Conservation (phyloP, 805 yeast species). For the Kodamaea jinghongensis region DNA sequence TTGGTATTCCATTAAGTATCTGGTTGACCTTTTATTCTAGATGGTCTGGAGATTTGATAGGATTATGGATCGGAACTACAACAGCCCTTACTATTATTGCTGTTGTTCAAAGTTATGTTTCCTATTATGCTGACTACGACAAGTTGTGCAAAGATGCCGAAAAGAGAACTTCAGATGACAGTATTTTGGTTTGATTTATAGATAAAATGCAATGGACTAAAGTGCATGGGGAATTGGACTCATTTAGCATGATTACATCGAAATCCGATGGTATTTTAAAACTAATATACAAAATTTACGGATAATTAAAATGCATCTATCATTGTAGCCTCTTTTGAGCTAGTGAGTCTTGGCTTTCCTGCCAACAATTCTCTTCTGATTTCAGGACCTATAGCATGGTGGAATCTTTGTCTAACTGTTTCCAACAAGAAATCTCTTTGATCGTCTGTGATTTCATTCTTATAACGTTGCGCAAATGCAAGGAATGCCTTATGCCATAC, state of each 20-base stretch:
- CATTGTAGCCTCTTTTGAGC: slow-evolving; percentile 36
- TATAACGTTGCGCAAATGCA: slow-evolving; percentile 92
- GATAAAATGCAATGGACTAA: neutral
- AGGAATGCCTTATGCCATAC: slow-evolving; percentile 97
- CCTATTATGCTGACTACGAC: slow-evolving; percentile 36
- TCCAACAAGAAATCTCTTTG: slow-evolving; percentile 93
- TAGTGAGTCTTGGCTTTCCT: slow-evolving; percentile 63
- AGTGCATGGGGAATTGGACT: neutral
- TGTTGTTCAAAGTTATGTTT: slow-evolving; percentile 39
- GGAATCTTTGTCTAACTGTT: slow-evolving; percentile 86
- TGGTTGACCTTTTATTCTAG: slow-evolving; percentile 49
- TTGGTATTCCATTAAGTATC: slow-evolving; percentile 63
- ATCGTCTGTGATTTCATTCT: slow-evolving; percentile 97
- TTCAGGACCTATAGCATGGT: slow-evolving; percentile 87
- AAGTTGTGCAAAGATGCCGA: slow-evolving; percentile 38
- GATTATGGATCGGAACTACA: slow-evolving; percentile 58
- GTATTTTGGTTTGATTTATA: neutral
- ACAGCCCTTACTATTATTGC: slow-evolving; percentile 52
- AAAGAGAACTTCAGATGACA: slow-evolving; percentile 28
- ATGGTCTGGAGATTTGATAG: slow-evolving; percentile 49
- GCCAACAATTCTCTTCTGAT: slow-evolving; percentile 90
- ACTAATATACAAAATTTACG: no score
- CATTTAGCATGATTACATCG: neutral
- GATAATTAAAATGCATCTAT: slow-evolving; percentile 32
- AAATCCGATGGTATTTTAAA: no score